These are phyloP conservation scores for Wickerhamomyces canadensis DNA, from an alignment of 805 yeast species.

Conservation along the genomic window DNA sequence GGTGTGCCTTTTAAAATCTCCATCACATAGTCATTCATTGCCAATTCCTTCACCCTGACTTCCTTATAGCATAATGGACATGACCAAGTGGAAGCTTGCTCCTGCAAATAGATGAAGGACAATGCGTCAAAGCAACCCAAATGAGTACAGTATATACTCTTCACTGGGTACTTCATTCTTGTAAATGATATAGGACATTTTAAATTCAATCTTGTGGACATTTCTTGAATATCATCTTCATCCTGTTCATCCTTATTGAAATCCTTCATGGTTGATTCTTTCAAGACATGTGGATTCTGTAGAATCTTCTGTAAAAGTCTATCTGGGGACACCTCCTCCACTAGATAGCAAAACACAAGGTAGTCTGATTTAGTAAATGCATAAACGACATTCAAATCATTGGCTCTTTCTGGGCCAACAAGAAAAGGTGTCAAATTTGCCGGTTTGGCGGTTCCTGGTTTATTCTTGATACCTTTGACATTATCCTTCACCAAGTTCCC, in stretches of 20 bases:
- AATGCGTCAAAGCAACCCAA: slow-evolving; percentile 84
- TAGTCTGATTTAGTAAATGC: slow-evolving; percentile 50
- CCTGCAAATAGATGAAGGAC: slow-evolving; percentile 68
- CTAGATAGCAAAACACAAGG: slow-evolving; percentile 53
- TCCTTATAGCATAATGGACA: slow-evolving; percentile 75
- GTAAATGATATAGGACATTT: slow-evolving; percentile 76
- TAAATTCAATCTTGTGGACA: slow-evolving; percentile 59
- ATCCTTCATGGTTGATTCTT: slow-evolving; percentile 42
- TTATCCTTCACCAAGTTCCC: slow-evolving; percentile 42
- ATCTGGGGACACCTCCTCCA: slow-evolving; percentile 39
- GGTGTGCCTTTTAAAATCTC: slow-evolving; percentile 53
- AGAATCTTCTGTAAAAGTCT: slow-evolving; percentile 36
- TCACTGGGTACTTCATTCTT: slow-evolving; percentile 65
- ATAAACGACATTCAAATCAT: slow-evolving; percentile 48
- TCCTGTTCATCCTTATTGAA: slow-evolving; percentile 42
- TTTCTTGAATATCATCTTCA: slow-evolving; percentile 69
- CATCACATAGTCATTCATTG: slow-evolving; percentile 66
- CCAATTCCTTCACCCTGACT: slow-evolving; percentile 51
- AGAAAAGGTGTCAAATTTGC: slow-evolving; percentile 62
- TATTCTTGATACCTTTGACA: slow-evolving; percentile 70
- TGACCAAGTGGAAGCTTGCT: slow-evolving; percentile 76
- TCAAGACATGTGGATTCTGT: slow-evolving; percentile 46
- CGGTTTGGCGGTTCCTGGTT: slow-evolving; percentile 75
- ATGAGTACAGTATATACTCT: slow-evolving; percentile 70
- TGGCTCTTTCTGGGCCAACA: slow-evolving; percentile 27